Evolutionary conservation across 2,329 filamentous ascomycete genomes (phyloP), one percentile per base, ranked within the genome.

Genomic region (Malbranchea zuffiana): DNA sequence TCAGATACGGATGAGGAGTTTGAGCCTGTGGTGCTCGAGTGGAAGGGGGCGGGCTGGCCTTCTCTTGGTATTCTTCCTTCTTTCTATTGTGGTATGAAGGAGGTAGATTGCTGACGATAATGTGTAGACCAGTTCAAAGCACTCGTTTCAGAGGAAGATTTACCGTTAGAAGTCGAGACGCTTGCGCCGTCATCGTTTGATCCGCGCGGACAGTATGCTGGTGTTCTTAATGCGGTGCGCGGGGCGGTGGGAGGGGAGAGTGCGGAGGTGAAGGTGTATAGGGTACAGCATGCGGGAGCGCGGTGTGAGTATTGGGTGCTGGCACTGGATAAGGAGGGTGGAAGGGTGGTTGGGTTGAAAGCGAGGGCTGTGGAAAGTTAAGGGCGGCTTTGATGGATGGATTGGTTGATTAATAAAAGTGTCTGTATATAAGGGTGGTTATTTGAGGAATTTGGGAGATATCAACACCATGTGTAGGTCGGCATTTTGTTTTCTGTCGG

Each of bases 1-100:
- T 90, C 80, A 44, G 87, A 94, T 41, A 76, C 83, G 19, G 86
- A 94, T 56, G 84, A 92, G 66, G 78, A 80, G 3, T 94, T 93
- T 59, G 76, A 82, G 55, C 75, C 77, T 3, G 82, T 94, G 4
- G 75, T 72, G 36, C 56, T 93, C 47, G 69, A 67, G 46, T 83
- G 72, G 57, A 37, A 40, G 17, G 45, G 45, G 35, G 58, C 56
- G 2, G 34, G 43, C 7, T 61, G 57, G 57, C 59, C 59, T 15
- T n/a, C 27, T 30, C 8, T 10, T 8, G 12, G 23, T 25, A n/a
- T n/a, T n/a, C n/a, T n/a, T n/a, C n/a, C n/a, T n/a, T n/a, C n/a
- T n/a, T n/a, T n/a, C n/a, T n/a, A n/a, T n/a, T n/a, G n/a, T n/a
- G n/a, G n/a, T n/a, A n/a, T n/a, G n/a, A n/a, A n/a, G n/a, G n/a